Conservation (phyloP, 345 rosid genomes). For the Aquilaria malaccensis region DNA sequence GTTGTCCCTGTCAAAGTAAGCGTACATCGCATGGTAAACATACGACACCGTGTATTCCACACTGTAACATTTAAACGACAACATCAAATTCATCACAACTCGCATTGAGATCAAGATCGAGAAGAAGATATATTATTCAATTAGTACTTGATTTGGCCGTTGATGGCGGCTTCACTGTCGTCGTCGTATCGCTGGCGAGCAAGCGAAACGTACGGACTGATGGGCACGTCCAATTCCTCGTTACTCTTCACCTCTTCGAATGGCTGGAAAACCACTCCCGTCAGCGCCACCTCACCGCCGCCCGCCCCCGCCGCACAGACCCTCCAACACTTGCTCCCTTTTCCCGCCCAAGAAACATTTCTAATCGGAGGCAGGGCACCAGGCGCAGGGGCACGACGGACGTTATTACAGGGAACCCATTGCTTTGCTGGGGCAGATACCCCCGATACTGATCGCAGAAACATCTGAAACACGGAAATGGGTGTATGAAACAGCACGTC, state of each 20-base stretch:
- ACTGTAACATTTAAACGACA: constrained; percentile 24
- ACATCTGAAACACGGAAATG: constrained; percentile 7
- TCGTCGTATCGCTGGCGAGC: constrained; percentile 58
- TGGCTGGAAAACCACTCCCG: constrained; percentile 65
- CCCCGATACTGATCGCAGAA: constrained; percentile 15
- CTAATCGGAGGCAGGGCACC: no score
- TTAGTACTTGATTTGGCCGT: constrained; percentile 85
- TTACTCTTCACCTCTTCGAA: constrained; percentile 67
- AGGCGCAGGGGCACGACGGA: no score
- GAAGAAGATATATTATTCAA: not conserved
- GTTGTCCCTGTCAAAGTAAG: constrained; percentile 83
- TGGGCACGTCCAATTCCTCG: constrained; percentile 43
- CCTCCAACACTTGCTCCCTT: constrained; percentile 8
- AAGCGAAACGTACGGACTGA: constrained; percentile 40
- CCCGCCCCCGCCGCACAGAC: constrained; percentile 29
- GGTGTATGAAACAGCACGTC: not conserved
- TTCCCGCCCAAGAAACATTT: not conserved
- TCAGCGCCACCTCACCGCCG: constrained; percentile 22
- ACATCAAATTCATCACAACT: not conserved
- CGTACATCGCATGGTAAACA: constrained; percentile 75
- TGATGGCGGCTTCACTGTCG: constrained; percentile 51
- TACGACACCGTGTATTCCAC: constrained; percentile 84
- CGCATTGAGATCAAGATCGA: not conserved
- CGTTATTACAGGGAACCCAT: constrained; percentile 1
- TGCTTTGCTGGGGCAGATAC: constrained; percentile 6